Conservation (phyloP, 2,329 filamentous ascomycete genomes). For the Monilinia fructicola region DNA sequence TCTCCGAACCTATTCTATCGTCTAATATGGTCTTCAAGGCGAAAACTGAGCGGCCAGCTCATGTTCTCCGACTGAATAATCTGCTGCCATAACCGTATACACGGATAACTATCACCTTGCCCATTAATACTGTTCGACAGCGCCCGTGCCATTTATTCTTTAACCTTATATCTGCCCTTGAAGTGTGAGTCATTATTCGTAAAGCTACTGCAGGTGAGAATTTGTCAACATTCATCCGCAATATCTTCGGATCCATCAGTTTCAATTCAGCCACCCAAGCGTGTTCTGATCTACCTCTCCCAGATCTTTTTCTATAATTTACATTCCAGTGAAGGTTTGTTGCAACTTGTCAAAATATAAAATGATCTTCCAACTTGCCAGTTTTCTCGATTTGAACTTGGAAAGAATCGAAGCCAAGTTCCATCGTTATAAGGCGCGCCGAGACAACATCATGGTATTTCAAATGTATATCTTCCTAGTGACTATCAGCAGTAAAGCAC, state of each 20-base stretch:
- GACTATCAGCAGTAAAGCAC: rapidly evolving
- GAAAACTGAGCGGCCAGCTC: too few relatives aligned
- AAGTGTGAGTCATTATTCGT: too few relatives aligned
- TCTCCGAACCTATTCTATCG: too few relatives aligned
- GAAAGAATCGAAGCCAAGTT: neutral
- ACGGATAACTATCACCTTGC: too few relatives aligned
- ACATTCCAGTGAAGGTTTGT: neutral
- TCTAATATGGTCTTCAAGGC: too few relatives aligned
- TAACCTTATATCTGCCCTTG: too few relatives aligned
- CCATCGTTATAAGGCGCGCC: neutral
- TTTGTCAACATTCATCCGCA: neutral
- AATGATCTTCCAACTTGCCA: neutral
- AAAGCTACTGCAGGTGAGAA: too few relatives aligned
- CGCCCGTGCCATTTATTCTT: too few relatives aligned
- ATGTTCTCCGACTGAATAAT: too few relatives aligned
- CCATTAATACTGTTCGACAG: too few relatives aligned
- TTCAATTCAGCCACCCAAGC: neutral
- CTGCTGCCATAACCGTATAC: too few relatives aligned
- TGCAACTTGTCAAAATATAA: neutral
- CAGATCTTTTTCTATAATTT: neutral
- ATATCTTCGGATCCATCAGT: neutral
- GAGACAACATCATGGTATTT: neutral
- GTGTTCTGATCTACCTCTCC: neutral
- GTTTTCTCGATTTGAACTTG: neutral
- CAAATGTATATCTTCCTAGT: too few relatives aligned